Evolutionary conservation across 2,329 filamentous ascomycete species (phyloP), one percentile per base, ranked within the genome.

Genomic region (Spiromastix sp.): DNA sequence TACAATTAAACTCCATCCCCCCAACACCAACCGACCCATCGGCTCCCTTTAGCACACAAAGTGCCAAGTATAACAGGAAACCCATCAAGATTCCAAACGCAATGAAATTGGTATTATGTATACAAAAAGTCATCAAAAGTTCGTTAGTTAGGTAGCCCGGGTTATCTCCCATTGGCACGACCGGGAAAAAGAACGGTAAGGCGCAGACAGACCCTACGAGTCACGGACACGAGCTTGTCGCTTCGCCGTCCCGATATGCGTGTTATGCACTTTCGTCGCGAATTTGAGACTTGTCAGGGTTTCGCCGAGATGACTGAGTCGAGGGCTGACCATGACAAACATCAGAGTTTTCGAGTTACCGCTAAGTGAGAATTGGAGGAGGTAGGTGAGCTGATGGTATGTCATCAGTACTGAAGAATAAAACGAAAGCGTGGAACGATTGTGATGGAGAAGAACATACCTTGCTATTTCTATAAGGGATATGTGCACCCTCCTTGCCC

Each of bases 271-370:
- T 72, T 94, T 96, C 21, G 85, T 93, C 11, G 91, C 91, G 60
- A 98, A 98, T 52, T 91, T 81, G 59, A 98, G 69, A 68, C 86
- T 95, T 29, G 87, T 94, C 55, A 95, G 68, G 3, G 87, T 95
- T 68, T 98, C 91, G 51, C 81, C 82, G 45, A 95, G 67, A 64
- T 96, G 91, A 4, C 79, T 82, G 64, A 93, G 84, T 40, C 96
- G 67, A 21, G 91, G 91, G 48, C 82, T 91, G 38, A 94, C 83
- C 87, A 96, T 96, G 56, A 96, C 85, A 58, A 98, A 94, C 91
- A 98, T 98, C 50, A 98, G 79, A 1, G 91, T 98, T 64, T 95
- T 93, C 48, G 82, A 91, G 59, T 94, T 95, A 11, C 91, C 91
- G 3, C 91, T 89, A 5, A 98, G 68, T 3, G 85, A 94, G 54